These are phyloP conservation scores for Coriaria nepalensis DNA, from an alignment of 306 rosid genomes.

Conservation along the genomic window DNA sequence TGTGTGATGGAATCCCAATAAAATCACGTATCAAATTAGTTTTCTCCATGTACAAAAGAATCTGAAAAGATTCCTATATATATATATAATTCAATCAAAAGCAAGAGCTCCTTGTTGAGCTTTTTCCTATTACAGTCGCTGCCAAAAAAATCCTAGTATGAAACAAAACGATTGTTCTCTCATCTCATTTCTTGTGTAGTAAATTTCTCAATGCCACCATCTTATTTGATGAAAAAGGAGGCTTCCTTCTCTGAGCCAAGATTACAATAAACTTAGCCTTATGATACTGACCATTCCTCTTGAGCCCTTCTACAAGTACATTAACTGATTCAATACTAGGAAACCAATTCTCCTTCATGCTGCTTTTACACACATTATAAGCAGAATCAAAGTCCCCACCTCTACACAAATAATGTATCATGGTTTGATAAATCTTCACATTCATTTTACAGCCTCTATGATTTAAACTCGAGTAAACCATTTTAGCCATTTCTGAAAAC, in stretches of 20 bases:
- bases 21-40: too few species aligned
- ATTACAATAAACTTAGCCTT: slow-evolving; percentile 28
- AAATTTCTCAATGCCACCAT: slow-evolving; percentile 26
- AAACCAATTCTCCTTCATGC: slow-evolving; percentile 57
- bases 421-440: slow-evolving; percentile 58
- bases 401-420: slow-evolving; percentile 72
- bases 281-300: slow-evolving; percentile 29
- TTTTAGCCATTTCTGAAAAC: slow-evolving; percentile 52
- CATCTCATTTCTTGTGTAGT: slow-evolving; percentile 19
- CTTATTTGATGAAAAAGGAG: slow-evolving; percentile 31
- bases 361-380: slow-evolving; percentile 39
- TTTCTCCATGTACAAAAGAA: too few species aligned
- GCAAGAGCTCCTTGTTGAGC: slow-evolving; percentile 10
- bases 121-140: too few species aligned
- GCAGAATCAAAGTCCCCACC: slow-evolving; percentile 40
- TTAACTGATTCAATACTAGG: slow-evolving; percentile 44
- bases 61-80: too few species aligned
- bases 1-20: too few species aligned
- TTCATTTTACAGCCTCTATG: slow-evolving; percentile 39
- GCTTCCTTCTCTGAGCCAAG: slow-evolving; percentile 35
- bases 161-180: not conserved
- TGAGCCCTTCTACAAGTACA: slow-evolving; percentile 43
- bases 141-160: too few species aligned
- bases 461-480: slow-evolving; percentile 37
- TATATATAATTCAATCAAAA: too few species aligned